Evolutionary conservation across 345 rosid genomes (phyloP).

Genomic region (Camelina hispida): DNA sequence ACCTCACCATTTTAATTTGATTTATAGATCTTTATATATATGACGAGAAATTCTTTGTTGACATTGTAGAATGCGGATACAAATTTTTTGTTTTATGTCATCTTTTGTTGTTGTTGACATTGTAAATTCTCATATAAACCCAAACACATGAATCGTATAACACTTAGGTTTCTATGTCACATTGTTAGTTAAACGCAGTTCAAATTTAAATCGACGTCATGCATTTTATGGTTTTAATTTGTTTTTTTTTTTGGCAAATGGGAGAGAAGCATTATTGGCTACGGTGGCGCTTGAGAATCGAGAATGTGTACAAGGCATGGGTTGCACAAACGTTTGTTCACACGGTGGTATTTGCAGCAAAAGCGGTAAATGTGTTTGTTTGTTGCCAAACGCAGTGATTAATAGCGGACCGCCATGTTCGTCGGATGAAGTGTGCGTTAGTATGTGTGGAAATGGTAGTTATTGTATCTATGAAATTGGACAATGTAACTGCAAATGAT

Average conservation of each 20-base stretch:
- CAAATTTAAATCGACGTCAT: too few relatives aligned
- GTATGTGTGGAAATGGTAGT: not conserved
- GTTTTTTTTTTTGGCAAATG: not conserved
- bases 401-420: constrained; percentile 30
- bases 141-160: too few relatives aligned
- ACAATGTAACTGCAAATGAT: constrained; percentile 19
- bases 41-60: too few relatives aligned
- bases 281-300: too few relatives aligned
- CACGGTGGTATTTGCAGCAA: constrained; percentile 11
- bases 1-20: not conserved
- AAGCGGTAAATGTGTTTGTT: constrained; percentile 5
- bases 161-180: not conserved
- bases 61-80: too few relatives aligned
- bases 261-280: not conserved
- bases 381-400: constrained; percentile 6
- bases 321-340: constrained; percentile 13
- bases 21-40: too few relatives aligned
- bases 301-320: not conserved
- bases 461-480: constrained; percentile 6
- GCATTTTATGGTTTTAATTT: too few relatives aligned
- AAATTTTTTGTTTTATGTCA: too few relatives aligned
- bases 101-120: too few relatives aligned
- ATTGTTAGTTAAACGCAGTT: too few relatives aligned
- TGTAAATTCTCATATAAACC: too few relatives aligned
- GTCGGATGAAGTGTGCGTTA: constrained; percentile 10